Evolutionary conservation across 1,284 basidiomycete genomes (phyloP).

Genomic region (Leccinum fallax): DNA sequence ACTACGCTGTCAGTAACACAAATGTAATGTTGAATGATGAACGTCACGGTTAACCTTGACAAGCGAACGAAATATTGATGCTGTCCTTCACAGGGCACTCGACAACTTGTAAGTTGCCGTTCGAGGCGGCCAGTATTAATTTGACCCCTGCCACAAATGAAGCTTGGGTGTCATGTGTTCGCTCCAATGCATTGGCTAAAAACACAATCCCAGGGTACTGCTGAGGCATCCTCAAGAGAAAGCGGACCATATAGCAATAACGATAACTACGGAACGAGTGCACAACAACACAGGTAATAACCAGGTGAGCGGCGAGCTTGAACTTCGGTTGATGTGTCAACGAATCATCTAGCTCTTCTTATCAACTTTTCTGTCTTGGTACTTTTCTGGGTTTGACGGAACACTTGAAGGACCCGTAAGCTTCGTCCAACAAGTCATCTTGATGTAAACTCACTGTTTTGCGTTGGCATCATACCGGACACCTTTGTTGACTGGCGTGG

Average conservation of each 20-base stretch:
- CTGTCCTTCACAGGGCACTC: too few relatives aligned
- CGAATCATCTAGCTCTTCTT: neutral
- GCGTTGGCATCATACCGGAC: neutral
- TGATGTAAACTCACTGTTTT: neutral
- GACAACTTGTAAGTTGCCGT: too few relatives aligned
- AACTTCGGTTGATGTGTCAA: neutral
- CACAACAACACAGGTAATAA: neutral
- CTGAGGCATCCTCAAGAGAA: neutral
- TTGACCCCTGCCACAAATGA: too few relatives aligned
- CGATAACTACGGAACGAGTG: neutral
- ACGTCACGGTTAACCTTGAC: too few relatives aligned
- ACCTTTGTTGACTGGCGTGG: neutral
- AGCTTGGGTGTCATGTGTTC: neutral
- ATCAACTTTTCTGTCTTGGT: neutral
- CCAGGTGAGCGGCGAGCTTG: neutral
- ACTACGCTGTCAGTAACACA: too few relatives aligned
- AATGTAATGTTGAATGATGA: too few relatives aligned
- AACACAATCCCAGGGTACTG: neutral
- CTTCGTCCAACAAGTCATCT: neutral
- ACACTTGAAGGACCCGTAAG: neutral
- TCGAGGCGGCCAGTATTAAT: too few relatives aligned
- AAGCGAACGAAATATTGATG: too few relatives aligned
- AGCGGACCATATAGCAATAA: neutral
- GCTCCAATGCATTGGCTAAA: neutral
- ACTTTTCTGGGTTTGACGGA: neutral